A percentile compares a stretch with the other conserved stretches of the same genome.
phyloP scores from a whole-genome alignment of 1,284 basidiomycete species.

The Moniliophthora roreri region DNA sequence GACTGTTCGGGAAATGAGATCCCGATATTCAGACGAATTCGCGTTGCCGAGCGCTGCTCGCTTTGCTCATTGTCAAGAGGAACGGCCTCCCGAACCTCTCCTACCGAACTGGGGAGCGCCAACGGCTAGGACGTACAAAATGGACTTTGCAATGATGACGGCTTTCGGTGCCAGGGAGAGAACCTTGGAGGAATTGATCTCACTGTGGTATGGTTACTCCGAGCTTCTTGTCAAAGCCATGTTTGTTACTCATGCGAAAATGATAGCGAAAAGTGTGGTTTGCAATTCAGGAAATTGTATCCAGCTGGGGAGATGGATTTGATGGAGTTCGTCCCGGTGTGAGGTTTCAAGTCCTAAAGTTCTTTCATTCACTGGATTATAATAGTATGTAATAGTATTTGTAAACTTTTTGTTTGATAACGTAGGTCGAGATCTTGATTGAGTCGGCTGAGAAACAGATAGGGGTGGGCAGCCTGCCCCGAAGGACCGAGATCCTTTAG shows the following conservation, averaged over 20 bases:
- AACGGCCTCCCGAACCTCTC: slow-evolving; percentile 25
- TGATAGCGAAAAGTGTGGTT: slow-evolving; percentile 8
- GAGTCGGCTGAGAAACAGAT: no score
- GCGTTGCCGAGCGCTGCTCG: no score
- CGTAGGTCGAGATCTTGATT: no score
- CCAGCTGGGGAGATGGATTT: slow-evolving; percentile 12
- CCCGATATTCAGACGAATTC: no score
- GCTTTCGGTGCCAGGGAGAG: slow-evolving; percentile 4
- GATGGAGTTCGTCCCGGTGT: slow-evolving; percentile 13
- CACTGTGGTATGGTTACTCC: slow-evolving; percentile 8
- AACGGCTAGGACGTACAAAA: slow-evolving; percentile 24
- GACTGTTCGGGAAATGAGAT: no score
- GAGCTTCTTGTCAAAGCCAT: neutral
- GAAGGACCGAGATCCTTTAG: no score
- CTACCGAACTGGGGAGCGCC: slow-evolving; percentile 26
- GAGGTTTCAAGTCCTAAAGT: neutral
- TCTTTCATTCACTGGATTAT: no score
- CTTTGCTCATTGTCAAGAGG: slow-evolving; percentile 1
- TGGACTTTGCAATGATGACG: slow-evolving; percentile 27
- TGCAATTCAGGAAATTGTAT: slow-evolving; percentile 14
- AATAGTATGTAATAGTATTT: no score
- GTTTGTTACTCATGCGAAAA: neutral
- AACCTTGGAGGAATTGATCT: slow-evolving; percentile 9
- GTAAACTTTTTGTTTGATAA: no score
- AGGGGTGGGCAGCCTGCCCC: no score